Percentiles rank a stretch among this genome's conserved stretches.
phyloP scores from a whole-genome alignment of 1,139 yeast species.

The Pichia sp. region DNA sequence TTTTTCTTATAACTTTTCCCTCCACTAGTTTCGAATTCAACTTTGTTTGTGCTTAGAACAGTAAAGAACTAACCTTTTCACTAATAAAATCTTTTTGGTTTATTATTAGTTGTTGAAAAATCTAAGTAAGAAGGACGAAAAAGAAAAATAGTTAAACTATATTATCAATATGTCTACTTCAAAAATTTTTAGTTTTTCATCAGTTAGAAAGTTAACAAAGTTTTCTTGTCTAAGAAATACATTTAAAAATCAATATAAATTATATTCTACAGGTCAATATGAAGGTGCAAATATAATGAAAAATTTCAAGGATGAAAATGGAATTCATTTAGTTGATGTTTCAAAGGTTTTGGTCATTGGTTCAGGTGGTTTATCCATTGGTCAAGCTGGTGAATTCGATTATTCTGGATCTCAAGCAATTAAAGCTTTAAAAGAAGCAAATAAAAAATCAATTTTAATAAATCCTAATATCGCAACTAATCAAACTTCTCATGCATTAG shows the following conservation, averaged over 20 bases:
- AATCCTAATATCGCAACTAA: constrained; percentile 98
- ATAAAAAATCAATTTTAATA: constrained; percentile 76
- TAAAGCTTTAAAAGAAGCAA: constrained; percentile 89
- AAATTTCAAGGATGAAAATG: constrained; percentile 42
- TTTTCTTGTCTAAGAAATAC: constrained; percentile 4
- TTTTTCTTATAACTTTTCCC: too few relatives aligned
- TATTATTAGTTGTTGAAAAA: too few relatives aligned
- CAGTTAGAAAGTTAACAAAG: constrained; percentile 14
- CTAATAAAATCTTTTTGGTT: too few relatives aligned
- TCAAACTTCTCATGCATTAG: constrained; percentile 92
- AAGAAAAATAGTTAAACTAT: too few relatives aligned
- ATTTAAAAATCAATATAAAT: constrained; percentile 11
- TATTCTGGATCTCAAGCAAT: constrained; percentile 98
- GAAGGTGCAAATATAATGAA: constrained; percentile 52
- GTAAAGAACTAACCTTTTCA: too few relatives aligned
- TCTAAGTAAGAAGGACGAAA: too few relatives aligned
- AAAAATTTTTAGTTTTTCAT: constrained; percentile 8
- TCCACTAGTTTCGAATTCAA: too few relatives aligned
- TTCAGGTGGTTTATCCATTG: constrained; percentile 96
- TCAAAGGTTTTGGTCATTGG: constrained; percentile 89
- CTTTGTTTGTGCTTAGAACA: too few relatives aligned
- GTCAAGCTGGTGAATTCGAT: constrained; percentile 99
- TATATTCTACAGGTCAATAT: constrained; percentile 33
- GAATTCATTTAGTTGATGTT: constrained; percentile 69
- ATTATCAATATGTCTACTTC: constrained; percentile 8